A percentile compares a stretch with the other conserved stretches of the same genome.
These are phyloP conservation scores for Penicillium cataractarum DNA, from an alignment of 495 filamentous ascomycete genomes.

Conservation along the genomic window DNA sequence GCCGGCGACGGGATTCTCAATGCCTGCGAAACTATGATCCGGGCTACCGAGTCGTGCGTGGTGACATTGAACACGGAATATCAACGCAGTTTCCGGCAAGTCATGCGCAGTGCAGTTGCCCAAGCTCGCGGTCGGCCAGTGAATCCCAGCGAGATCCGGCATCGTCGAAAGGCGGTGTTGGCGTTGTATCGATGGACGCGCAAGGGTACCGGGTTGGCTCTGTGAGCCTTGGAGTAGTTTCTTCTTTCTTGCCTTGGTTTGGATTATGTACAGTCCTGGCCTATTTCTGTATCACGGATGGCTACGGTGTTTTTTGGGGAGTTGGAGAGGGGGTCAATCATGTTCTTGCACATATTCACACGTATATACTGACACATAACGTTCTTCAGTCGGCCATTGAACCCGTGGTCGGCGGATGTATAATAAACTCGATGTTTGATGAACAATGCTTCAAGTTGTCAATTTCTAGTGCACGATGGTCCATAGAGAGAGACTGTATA, in stretches of 20 bases:
- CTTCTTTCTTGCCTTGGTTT: neutral
- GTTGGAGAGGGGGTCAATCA: neutral
- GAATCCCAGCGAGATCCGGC: conserved; percentile 75
- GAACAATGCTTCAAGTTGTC: neutral
- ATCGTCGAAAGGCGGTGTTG: conserved; percentile 71
- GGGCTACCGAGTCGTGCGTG: conserved; percentile 83
- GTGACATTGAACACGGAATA: conserved; percentile 86
- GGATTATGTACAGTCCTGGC: neutral
- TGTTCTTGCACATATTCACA: neutral
- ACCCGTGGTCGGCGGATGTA: neutral
- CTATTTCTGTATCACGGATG: neutral
- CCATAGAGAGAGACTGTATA: too few species aligned
- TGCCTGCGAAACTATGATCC: conserved; percentile 84
- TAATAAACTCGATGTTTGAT: neutral
- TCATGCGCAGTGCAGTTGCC: conserved; percentile 79
- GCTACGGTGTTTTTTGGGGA: neutral
- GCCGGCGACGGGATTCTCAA: conserved; percentile 78
- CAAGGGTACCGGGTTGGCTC: conserved; percentile 74
- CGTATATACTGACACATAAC: neutral
- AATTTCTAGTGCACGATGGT: too few species aligned
- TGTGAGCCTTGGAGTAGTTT: conserved; percentile 30
- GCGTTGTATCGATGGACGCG: conserved; percentile 80
- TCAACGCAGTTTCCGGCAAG: conserved; percentile 82
- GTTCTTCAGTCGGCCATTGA: neutral
- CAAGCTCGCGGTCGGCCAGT: conserved; percentile 75